These are phyloP conservation scores for Phoma sp. DNA, from an alignment of 2,329 filamentous ascomycete species.

Conservation along the genomic window DNA sequence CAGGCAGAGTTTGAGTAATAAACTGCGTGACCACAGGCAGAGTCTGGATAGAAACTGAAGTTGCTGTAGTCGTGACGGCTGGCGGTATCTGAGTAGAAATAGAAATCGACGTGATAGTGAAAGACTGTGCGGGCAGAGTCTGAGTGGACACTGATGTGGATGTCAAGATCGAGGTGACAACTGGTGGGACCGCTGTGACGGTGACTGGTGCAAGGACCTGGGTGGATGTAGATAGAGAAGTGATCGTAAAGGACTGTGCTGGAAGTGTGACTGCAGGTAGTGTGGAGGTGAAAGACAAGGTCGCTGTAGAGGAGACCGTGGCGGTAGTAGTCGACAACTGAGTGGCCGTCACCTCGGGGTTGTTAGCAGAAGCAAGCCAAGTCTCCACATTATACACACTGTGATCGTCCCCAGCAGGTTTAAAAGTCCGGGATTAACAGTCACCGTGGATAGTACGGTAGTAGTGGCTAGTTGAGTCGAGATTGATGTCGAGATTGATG, in stretches of 20 bases:
- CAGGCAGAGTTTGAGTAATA: not conserved
- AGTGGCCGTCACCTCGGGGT: no score
- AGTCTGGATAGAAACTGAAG: not conserved
- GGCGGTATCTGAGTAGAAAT: not conserved
- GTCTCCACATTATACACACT: not conserved
- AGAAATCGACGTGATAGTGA: not conserved
- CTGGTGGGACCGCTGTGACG: not conserved
- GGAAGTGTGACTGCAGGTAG: not conserved
- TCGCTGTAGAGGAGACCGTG: not conserved
- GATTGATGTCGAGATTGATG: not conserved
- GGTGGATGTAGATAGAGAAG: not conserved
- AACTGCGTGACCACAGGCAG: no score
- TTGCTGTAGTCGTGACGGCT: not conserved
- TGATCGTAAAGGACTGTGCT: not conserved
- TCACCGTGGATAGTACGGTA: not conserved
- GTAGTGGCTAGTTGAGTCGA: not conserved
- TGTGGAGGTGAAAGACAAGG: not conserved
- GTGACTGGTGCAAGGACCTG: not conserved
- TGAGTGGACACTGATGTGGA: not conserved
- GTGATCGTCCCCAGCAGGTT: not conserved
- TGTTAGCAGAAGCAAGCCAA: not conserved
- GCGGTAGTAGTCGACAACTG: not conserved
- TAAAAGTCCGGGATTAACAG: not conserved
- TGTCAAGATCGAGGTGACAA: not conserved
- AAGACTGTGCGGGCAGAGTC: conserved; percentile 2